Evolutionary conservation across 139 green algal genomes (phyloP).

Genomic region (Parachlorella kessleri): DNA sequence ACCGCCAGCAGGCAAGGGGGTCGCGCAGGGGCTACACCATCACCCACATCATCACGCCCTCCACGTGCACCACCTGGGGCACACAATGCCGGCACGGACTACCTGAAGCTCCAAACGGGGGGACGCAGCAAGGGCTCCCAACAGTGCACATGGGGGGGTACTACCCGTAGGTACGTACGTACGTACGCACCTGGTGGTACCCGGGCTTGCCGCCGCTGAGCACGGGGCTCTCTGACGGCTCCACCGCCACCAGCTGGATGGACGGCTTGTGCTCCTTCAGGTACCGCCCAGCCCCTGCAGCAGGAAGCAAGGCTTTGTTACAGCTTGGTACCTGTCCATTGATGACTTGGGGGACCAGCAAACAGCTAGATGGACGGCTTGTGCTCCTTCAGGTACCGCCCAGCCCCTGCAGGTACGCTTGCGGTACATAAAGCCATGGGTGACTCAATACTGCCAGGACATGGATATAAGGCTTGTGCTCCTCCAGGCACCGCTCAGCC

Average conservation of each 20-base stretch:
- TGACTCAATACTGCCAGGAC: too few relatives aligned
- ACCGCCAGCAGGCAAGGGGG: neutral
- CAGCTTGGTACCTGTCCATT: too few relatives aligned
- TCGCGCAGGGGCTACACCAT: neutral
- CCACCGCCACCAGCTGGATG: conserved; percentile 92
- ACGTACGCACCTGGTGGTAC: conserved; percentile 89
- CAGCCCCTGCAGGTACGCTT: conserved; percentile 68
- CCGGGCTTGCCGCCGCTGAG: conserved; percentile 92
- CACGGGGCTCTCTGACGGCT: conserved; percentile 92
- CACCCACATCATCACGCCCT: neutral
- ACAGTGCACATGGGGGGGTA: too few relatives aligned
- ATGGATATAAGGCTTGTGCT: conserved; percentile 88
- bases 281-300: conserved; percentile 78
- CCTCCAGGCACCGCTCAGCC: conserved; percentile 88
- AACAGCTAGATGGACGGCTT: conserved; percentile 91
- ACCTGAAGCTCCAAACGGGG: too few relatives aligned
- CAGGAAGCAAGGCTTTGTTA: too few relatives aligned
- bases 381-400: conserved; percentile 91
- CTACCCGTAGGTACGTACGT: too few relatives aligned
- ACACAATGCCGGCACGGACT: too few relatives aligned
- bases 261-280: conserved; percentile 93
- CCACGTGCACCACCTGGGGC: too few relatives aligned
- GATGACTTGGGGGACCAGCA: too few relatives aligned
- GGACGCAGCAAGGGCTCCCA: too few relatives aligned
- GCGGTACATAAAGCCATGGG: too few relatives aligned